Percentiles rank a stretch among this genome's conserved stretches.
Evolutionary conservation across 768 basidiomycete genomes (phyloP).

Genomic region (Termitomyces sp.): DNA sequence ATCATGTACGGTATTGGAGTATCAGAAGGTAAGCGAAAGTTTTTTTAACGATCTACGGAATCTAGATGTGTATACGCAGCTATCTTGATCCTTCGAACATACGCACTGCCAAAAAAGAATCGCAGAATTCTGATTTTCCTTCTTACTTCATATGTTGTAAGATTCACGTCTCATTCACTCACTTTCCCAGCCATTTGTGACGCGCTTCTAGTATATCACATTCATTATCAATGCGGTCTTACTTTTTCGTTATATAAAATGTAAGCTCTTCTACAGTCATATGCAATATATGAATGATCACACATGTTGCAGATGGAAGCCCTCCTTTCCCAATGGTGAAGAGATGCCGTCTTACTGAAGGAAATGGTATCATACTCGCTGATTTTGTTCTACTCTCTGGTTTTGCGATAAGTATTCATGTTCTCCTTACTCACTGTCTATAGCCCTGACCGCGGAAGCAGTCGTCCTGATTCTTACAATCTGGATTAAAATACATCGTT

Average conservation of each 20-base stretch:
- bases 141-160: constrained; percentile 2
- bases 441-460: neutral
- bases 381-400: neutral
- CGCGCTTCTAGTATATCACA: neutral
- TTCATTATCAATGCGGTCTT: neutral
- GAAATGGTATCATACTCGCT: neutral
- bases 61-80: constrained; percentile 1
- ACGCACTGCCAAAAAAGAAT: constrained; percentile 13
- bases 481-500: neutral
- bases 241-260: constrained; percentile 6
- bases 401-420: neutral
- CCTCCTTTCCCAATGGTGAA: constrained; percentile 6
- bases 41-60: no score
- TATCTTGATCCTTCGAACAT: constrained; percentile 17
- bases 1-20: constrained; percentile 4
- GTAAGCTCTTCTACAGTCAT: neutral
- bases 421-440: neutral
- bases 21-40: constrained; percentile 10
- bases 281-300: neutral
- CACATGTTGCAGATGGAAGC: neutral
- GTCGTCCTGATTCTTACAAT: neutral
- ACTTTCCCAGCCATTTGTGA: neutral
- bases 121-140: constrained; percentile 5
- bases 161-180: neutral
- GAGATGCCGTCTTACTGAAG: constrained; percentile 12